Conservation (phyloP, 345 rosid species). For the Angophora floribunda region DNA sequence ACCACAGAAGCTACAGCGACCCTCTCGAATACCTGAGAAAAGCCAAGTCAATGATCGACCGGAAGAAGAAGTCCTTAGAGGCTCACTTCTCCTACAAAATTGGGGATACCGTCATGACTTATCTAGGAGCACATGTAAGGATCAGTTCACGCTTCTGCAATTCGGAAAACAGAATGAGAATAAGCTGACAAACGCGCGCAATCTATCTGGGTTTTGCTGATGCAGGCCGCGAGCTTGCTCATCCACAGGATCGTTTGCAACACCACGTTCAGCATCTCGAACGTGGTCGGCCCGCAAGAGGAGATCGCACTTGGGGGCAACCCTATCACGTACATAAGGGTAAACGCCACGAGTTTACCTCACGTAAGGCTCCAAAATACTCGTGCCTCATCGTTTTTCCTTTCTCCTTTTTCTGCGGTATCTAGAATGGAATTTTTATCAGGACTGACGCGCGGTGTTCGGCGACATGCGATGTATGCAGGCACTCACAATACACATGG, state of each 20-base stretch:
- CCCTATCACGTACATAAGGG: slow-evolving; percentile 31
- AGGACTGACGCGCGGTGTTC: too few species aligned
- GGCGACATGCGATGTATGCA: background rate
- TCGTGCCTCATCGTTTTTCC: background rate
- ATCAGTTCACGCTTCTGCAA: background rate
- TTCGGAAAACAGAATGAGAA: background rate
- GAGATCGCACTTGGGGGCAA: slow-evolving; percentile 29
- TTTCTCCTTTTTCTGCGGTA: background rate
- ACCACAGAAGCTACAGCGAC: slow-evolving; percentile 5
- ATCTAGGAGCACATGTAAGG: slow-evolving; percentile 29
- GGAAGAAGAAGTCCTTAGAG: slow-evolving; percentile 39
- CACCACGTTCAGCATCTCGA: slow-evolving; percentile 42
- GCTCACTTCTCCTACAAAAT: slow-evolving; percentile 36
- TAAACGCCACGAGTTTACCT: slow-evolving; percentile 24
- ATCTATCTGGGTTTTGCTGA: background rate
- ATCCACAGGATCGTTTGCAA: slow-evolving; percentile 41
- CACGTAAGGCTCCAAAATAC: slow-evolving; percentile 15
- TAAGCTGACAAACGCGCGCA: background rate
- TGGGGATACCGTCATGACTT: slow-evolving; percentile 23
- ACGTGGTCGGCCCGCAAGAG: slow-evolving; percentile 44
- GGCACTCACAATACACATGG: slow-evolving; percentile 2
- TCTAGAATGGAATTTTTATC: background rate
- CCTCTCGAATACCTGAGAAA: slow-evolving; percentile 31
- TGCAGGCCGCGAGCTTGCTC: slow-evolving; percentile 27
- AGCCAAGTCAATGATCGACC: slow-evolving; percentile 39